These are phyloP conservation scores for Senna siamea DNA, from an alignment of 306 rosid species.

Conservation along the genomic window DNA sequence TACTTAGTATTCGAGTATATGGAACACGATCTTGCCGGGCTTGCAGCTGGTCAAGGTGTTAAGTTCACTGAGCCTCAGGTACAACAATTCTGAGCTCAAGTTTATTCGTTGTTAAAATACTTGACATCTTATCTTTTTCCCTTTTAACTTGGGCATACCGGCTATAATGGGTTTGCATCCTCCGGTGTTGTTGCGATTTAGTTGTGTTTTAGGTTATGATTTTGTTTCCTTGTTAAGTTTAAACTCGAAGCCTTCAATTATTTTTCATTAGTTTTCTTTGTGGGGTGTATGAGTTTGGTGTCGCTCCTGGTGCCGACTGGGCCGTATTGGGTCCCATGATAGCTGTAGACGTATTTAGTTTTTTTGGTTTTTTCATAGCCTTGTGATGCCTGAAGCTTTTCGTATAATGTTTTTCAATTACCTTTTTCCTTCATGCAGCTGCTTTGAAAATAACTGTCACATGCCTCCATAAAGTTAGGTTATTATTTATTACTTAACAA, in stretches of 20 bases:
- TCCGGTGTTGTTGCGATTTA: constrained; percentile 20
- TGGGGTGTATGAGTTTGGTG: constrained; percentile 43
- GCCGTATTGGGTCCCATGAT: constrained; percentile 52
- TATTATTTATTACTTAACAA: constrained; percentile 10
- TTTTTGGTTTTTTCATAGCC: constrained; percentile 29
- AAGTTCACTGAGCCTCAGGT: constrained; percentile 89
- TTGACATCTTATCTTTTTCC: background rate
- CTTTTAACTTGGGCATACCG: background rate
- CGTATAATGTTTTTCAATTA: constrained; percentile 28
- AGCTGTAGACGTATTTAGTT: constrained; percentile 33
- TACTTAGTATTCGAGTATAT: constrained; percentile 87
- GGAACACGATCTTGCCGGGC: constrained; percentile 94
- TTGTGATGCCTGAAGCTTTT: constrained; percentile 35
- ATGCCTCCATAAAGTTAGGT: constrained; percentile 37
- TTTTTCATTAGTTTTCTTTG: constrained; percentile 37
- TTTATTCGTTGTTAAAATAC: background rate
- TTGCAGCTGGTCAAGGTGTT: constrained; percentile 61
- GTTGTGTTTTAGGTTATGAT: constrained; percentile 17
- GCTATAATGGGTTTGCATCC: constrained; percentile 19
- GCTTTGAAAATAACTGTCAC: constrained; percentile 38
- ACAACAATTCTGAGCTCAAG: constrained; percentile 29
- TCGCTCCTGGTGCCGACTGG: constrained; percentile 45
- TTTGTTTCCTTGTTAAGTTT: constrained; percentile 23
- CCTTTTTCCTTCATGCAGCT: constrained; percentile 36
- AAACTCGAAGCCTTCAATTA: constrained; percentile 27